These are phyloP conservation scores for Schoenoplectus triqueter DNA, from an alignment of 202 grass and related monocot genomes.

Conservation along the genomic window DNA sequence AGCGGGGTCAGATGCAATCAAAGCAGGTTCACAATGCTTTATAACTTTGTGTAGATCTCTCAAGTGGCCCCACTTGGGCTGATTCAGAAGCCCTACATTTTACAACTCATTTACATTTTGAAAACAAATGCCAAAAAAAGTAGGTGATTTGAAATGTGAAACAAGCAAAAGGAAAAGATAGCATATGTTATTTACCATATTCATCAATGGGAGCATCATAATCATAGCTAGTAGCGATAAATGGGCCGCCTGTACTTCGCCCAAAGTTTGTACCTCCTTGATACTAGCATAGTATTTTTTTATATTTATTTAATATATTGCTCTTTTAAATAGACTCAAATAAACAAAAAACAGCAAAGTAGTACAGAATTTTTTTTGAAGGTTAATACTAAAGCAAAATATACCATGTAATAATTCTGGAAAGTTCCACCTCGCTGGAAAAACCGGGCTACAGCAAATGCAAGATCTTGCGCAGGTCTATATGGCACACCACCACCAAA, in stretches of 20 bases:
- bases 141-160: constrained; percentile 9
- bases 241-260: constrained; percentile 74
- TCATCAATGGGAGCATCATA: constrained; percentile 98
- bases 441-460: constrained; percentile 90
- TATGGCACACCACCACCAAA: constrained; percentile 89
- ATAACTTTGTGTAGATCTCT: constrained; percentile 94
- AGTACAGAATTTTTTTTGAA: neutral
- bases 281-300: constrained; percentile 53
- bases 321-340: neutral
- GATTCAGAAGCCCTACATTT: constrained; percentile 68
- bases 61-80: constrained; percentile 95
- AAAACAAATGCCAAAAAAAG: neutral
- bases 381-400: neutral
- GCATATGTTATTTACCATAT: constrained; percentile 63
- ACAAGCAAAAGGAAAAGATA: constrained; percentile 1
- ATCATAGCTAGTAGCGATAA: constrained; percentile 97
- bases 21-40: constrained; percentile 85
- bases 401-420: constrained; percentile 99
- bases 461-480: constrained; percentile 81
- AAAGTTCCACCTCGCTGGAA: constrained; percentile 97
- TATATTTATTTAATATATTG: neutral
- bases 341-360: constrained; percentile 9
- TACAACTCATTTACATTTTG: constrained; percentile 30
- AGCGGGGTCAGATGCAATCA: constrained; percentile 79
- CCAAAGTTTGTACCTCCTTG: constrained; percentile 93